Base-by-base conservation (phyloP, 2,329 filamentous ascomycete species). In the Juglanconis oblonga region DNA sequence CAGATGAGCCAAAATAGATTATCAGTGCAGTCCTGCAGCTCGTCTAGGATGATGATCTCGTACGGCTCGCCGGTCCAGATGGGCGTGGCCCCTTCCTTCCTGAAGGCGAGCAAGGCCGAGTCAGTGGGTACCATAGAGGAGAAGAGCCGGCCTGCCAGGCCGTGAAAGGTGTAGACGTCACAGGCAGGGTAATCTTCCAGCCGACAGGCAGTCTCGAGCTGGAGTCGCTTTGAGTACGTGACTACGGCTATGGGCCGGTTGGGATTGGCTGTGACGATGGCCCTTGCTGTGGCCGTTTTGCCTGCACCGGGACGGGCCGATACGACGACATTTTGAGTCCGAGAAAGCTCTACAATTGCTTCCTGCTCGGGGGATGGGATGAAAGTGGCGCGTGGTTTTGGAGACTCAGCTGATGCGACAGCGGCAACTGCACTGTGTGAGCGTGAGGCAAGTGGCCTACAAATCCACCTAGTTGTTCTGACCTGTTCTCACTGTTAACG, bases 301-400 rank as follows among this genome's bases (percentile, higher is more conserved):
- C 71, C 71, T 1, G 71, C 70, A 0, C 71, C 71, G 5, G 71
- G 71, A 17, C 69, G 66, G 3, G 70, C 71, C 1, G 71, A 72
- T 10, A 73, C 70, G 6, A 73, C 64, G 1, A 71, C 66, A 62
- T 73, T 72, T 35, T 70, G 62, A 6, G 45, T 57, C 11, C 52
- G 45, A 17, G 68, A 68, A 1, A 67, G 54, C 6, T 64, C 55
- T 9, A 69, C 69, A 10, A 72, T 63, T 17, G 55, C 54, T 5
- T 55, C 17, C 53, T 73, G 71, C 40, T 71, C 24, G 24, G 24
- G 24, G 24, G 24, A 24, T 24, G 24, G 24, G 24, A 24, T 24
- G 24, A 24, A 24, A 24, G 24, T 24, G 24, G 24, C 24, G 24
- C 24, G 24, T 24, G 24, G 24, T 2, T 24, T 24, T 24, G 24